Evolutionary conservation across 768 basidiomycete species (phyloP).

Genomic region (Calocera cornea): DNA sequence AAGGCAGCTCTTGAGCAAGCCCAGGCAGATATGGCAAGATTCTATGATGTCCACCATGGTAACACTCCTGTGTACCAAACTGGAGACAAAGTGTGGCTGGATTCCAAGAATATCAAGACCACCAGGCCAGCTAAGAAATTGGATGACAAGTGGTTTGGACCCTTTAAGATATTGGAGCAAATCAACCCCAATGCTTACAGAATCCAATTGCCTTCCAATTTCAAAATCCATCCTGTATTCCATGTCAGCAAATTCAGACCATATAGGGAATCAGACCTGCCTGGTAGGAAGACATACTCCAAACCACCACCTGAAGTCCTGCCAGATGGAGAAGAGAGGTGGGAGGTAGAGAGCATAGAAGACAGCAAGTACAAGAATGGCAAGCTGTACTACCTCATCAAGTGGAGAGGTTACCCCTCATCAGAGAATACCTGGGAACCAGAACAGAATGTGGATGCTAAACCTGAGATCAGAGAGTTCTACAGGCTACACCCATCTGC

Average conservation of each 20-base stretch:
- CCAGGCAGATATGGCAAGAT: slow-evolving; percentile 5
- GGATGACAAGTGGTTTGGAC: slow-evolving; percentile 8
- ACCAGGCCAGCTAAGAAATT: slow-evolving; percentile 10
- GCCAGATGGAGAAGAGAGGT: slow-evolving; percentile 11
- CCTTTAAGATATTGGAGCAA: slow-evolving; percentile 13
- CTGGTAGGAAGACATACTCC: too few species aligned
- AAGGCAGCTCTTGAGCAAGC: slow-evolving; percentile 1
- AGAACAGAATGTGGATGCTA: background rate
- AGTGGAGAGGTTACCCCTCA: slow-evolving; percentile 8
- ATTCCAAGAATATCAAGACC: slow-evolving; percentile 6
- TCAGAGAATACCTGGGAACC: slow-evolving; percentile 10
- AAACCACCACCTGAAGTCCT: slow-evolving; percentile 11
- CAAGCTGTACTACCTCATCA: slow-evolving; percentile 8
- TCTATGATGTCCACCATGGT: slow-evolving; percentile 2
- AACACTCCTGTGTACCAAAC: background rate
- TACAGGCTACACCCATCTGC: background rate
- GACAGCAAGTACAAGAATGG: slow-evolving; percentile 11
- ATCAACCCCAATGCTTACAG: slow-evolving; percentile 10
- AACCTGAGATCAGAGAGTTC: background rate
- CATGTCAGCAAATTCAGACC: too few species aligned
- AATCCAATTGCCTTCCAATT: slow-evolving; percentile 6
- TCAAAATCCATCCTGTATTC: background rate
- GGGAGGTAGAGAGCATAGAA: slow-evolving; percentile 13
- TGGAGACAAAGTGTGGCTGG: slow-evolving; percentile 8
- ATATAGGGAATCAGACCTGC: too few species aligned